phyloP scores from a whole-genome alignment of 1,139 yeast species.

The Nakaseomyces delphensis region DNA sequence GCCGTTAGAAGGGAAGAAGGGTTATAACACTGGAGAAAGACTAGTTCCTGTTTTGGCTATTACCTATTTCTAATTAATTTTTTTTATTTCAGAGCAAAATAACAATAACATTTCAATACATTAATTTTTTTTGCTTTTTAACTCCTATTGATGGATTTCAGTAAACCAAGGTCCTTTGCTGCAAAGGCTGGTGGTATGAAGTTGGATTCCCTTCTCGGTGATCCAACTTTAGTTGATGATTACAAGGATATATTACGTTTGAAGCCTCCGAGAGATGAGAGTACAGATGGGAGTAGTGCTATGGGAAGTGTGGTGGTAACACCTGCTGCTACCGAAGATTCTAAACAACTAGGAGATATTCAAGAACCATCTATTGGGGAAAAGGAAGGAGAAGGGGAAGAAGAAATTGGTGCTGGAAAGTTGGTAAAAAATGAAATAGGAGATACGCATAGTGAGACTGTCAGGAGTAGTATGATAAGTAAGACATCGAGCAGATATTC shows the following conservation, averaged over 20 bases:
- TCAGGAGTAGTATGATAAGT: constrained; percentile 7
- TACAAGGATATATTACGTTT: constrained; percentile 22
- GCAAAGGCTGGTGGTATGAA: constrained; percentile 2
- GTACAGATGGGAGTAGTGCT: constrained; percentile 16
- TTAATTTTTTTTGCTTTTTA: too few relatives aligned
- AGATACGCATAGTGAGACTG: not conserved
- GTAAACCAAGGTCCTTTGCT: constrained; percentile 5
- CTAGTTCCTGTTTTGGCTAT: too few relatives aligned
- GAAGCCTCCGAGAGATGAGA: constrained; percentile 11
- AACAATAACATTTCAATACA: too few relatives aligned
- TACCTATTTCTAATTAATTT: too few relatives aligned
- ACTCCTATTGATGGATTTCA: constrained; percentile 3
- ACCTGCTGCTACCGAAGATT: constrained; percentile 8
- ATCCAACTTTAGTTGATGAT: constrained; percentile 29
- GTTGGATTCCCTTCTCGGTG: constrained; percentile 18
- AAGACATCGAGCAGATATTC: constrained; percentile 8
- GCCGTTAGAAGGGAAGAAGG: too few relatives aligned
- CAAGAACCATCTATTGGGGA: not conserved
- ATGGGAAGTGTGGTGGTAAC: constrained; percentile 29
- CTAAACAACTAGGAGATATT: not conserved
- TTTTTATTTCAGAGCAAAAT: too few relatives aligned
- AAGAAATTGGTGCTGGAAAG: not conserved
- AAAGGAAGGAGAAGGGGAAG: not conserved
- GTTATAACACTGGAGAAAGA: too few relatives aligned
- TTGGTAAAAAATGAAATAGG: not conserved